A percentile compares a stretch with the other conserved stretches of the same genome.
These are phyloP conservation scores for Exophiala sideris DNA, from an alignment of 2,329 filamentous ascomycete species.

Conservation along the genomic window DNA sequence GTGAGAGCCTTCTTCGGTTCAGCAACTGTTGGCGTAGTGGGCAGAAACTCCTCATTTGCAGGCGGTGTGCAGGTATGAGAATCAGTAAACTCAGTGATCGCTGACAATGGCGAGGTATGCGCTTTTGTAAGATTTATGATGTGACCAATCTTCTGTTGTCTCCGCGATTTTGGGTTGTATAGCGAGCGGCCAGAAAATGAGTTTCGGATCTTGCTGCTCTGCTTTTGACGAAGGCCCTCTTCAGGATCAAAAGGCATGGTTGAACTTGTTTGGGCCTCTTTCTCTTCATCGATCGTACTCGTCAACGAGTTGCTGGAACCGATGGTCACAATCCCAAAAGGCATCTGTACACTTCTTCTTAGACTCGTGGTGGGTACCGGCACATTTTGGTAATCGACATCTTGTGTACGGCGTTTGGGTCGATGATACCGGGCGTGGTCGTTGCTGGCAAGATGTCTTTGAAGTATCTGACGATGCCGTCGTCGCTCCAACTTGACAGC, in stretches of 20 bases:
- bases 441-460: conserved; percentile 13
- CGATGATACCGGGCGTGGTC: conserved; percentile 22
- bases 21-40: conserved; percentile 19
- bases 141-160: conserved; percentile 31
- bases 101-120: conserved; percentile 32
- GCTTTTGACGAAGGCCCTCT: conserved; percentile 12
- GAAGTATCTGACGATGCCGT: conserved; percentile 15
- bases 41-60: conserved; percentile 34
- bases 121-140: conserved; percentile 33
- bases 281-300: conserved; percentile 19
- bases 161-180: conserved; percentile 35
- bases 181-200: conserved; percentile 35
- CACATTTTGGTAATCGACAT: conserved; percentile 24
- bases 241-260: conserved; percentile 30
- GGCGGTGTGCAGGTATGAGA: conserved; percentile 32
- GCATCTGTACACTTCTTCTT: conserved; percentile 20
- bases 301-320: not conserved
- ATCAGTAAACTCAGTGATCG: conserved; percentile 29
- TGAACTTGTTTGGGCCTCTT: conserved; percentile 17
- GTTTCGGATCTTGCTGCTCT: conserved; percentile 13
- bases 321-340: conserved; percentile 10
- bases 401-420: conserved; percentile 22
- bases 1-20: conserved; percentile 19
- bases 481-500: conserved; percentile 20
- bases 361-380: conserved; percentile 12